Conservation (phyloP, 495 filamentous ascomycete genomes). For the Aspergillus steynii region DNA sequence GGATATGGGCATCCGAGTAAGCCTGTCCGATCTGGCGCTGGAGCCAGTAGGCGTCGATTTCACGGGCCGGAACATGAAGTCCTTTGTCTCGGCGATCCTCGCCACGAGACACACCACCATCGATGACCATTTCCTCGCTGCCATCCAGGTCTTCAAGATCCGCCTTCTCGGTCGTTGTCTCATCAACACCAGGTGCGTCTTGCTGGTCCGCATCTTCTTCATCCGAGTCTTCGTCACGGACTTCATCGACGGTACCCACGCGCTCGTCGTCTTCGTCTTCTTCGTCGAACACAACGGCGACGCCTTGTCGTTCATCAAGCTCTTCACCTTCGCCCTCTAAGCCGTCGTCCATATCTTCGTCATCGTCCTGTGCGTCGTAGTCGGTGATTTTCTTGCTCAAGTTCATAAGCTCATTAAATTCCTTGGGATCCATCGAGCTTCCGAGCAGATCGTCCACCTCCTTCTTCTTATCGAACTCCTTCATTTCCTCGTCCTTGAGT, state of each 20-base stretch:
- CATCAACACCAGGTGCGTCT: slow-evolving; percentile 48
- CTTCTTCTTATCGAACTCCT: slow-evolving; percentile 98
- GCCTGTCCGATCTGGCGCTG: slow-evolving; percentile 87
- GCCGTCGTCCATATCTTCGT: slow-evolving; percentile 77
- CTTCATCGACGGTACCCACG: slow-evolving; percentile 69
- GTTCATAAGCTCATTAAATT: slow-evolving; percentile 96
- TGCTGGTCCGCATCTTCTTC: slow-evolving; percentile 63
- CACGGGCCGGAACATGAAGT: slow-evolving; percentile 67
- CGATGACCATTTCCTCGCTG: slow-evolving; percentile 78
- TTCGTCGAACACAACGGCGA: slow-evolving; percentile 95
- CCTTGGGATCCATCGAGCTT: slow-evolving; percentile 75
- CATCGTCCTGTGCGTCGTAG: slow-evolving; percentile 95
- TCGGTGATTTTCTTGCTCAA: slow-evolving; percentile 99
- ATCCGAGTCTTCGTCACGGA: slow-evolving; percentile 79
- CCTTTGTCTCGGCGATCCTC: slow-evolving; percentile 55
- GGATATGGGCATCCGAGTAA: slow-evolving; percentile 85
- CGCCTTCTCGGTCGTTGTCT: slow-evolving; percentile 48
- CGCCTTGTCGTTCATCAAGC: slow-evolving; percentile 90
- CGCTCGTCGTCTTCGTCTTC: slow-evolving; percentile 90
- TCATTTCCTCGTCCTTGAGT: slow-evolving; percentile 92
- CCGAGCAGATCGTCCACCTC: slow-evolving; percentile 93
- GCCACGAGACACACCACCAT: slow-evolving; percentile 52
- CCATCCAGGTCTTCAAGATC: slow-evolving; percentile 45
- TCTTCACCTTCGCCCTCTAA: slow-evolving; percentile 65
- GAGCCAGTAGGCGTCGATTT: slow-evolving; percentile 97